These are phyloP conservation scores for Chaetomium sp. DNA, from an alignment of 2,329 filamentous ascomycete species.

Conservation along the genomic window DNA sequence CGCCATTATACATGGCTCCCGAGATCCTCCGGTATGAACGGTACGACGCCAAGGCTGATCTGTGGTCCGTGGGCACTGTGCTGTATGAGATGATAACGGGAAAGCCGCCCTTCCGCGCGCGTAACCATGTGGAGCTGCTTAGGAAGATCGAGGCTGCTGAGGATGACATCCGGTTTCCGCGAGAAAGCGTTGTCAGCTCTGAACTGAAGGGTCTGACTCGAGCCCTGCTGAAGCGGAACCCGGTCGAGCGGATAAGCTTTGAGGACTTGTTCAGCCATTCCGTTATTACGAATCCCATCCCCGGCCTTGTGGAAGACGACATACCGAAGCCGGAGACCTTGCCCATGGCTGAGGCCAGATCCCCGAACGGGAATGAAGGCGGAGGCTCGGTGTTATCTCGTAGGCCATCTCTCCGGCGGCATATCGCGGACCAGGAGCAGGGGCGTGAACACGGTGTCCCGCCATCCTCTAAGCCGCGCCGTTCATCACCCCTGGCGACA, in stretches of 20 bases:
- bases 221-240: conserved; percentile 74
- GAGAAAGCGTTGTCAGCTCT: conserved; percentile 62
- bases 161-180: conserved; percentile 77
- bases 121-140: conserved; percentile 89
- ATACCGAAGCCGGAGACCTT: conserved; percentile 38
- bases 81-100: conserved; percentile 93
- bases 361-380: conserved; percentile 27
- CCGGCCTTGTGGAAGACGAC: conserved; percentile 75
- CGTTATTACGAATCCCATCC: conserved; percentile 69
- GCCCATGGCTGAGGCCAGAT: conserved; percentile 30
- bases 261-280: conserved; percentile 74
- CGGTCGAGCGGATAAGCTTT: conserved; percentile 79
- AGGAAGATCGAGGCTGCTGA: conserved; percentile 86
- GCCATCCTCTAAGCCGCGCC: conserved; percentile 35
- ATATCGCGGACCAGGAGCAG: conserved; percentile 32
- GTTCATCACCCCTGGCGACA: conserved; percentile 39
- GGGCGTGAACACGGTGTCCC: conserved; percentile 28
- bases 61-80: conserved; percentile 97
- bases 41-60: conserved; percentile 92
- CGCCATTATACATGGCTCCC: conserved; percentile 96
- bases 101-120: conserved; percentile 81
- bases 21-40: conserved; percentile 96
- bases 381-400: conserved; percentile 28
- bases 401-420: conserved; percentile 36
- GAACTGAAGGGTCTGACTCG: conserved; percentile 78